phyloP scores from a whole-genome alignment of 352 stramenopile species.

The Salisapilia sapeloensis region DNA sequence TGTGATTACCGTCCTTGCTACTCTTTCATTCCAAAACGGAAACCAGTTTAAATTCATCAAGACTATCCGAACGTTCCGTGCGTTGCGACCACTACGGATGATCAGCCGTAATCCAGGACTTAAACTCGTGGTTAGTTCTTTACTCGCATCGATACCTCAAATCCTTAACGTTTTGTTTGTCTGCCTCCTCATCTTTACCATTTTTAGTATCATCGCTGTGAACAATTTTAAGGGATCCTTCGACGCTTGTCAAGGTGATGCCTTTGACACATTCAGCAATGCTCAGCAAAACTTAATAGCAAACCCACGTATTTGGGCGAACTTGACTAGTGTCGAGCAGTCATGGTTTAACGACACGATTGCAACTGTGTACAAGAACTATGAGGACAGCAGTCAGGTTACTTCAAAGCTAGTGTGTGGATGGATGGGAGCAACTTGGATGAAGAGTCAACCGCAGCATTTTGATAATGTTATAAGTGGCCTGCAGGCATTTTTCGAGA shows the following conservation, averaged over 20 bases:
- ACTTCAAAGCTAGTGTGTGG: slow-evolving; percentile 30
- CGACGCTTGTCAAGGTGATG: slow-evolving; percentile 38
- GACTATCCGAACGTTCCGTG: slow-evolving; percentile 54
- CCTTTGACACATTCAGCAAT: slow-evolving; percentile 14
- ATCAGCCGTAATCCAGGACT: slow-evolving; percentile 62
- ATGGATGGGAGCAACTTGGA: slow-evolving; percentile 16
- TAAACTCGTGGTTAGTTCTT: slow-evolving; percentile 54
- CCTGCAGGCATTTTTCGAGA: slow-evolving; percentile 78
- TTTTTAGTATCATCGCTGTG: slow-evolving; percentile 83
- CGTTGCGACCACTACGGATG: slow-evolving; percentile 68
- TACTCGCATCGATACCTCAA: slow-evolving; percentile 60
- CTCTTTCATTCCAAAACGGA: slow-evolving; percentile 64
- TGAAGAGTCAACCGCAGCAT: slow-evolving; percentile 31
- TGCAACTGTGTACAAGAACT: slow-evolving; percentile 3
- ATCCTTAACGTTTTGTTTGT: slow-evolving; percentile 79
- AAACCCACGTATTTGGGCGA: slow-evolving; percentile 18
- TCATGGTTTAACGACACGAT: slow-evolving; percentile 15
- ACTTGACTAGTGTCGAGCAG: slow-evolving; percentile 15
- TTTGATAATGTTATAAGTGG: slow-evolving; percentile 70
- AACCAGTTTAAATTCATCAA: slow-evolving; percentile 42
- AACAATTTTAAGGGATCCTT: slow-evolving; percentile 85
- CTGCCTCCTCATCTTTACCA: slow-evolving; percentile 59
- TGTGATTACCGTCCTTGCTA: slow-evolving; percentile 53
- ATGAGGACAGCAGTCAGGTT: slow-evolving; percentile 4
- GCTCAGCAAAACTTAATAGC: slow-evolving; percentile 27